phyloP scores from a whole-genome alignment of 129 eudicot genomes.

The Deinandra increscens region DNA sequence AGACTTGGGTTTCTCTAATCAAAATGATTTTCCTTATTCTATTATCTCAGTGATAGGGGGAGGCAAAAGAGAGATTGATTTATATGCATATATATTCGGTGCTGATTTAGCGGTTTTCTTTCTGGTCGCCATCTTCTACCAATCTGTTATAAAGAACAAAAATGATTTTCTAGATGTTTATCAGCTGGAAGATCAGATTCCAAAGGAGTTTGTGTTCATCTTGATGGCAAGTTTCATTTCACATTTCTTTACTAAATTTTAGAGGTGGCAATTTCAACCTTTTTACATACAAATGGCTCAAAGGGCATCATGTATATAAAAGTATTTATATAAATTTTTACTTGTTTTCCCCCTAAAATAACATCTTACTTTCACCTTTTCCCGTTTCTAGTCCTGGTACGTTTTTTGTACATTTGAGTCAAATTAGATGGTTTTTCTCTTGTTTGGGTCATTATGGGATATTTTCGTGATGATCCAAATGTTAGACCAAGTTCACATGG shows the following conservation, averaged over 20 bases:
- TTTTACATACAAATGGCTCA: background rate
- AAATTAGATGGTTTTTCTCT: background rate
- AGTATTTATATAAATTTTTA: background rate
- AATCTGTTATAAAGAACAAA: conserved; percentile 82
- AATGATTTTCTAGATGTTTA: conserved; percentile 91
- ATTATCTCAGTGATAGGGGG: conserved; percentile 90
- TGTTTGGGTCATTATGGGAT: background rate
- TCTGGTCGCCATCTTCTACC: conserved; percentile 90
- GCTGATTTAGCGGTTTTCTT: conserved; percentile 92
- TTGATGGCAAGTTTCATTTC: conserved; percentile 60
- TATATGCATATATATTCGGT: conserved; percentile 92
- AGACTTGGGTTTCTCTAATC: conserved; percentile 43
- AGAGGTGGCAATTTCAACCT: conserved; percentile 11
- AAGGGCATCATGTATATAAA: background rate
- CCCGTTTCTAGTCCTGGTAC: background rate
- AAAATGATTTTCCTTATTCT: conserved; percentile 76
- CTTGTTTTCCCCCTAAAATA: background rate
- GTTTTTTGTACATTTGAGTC: background rate
- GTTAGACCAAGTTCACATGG: background rate
- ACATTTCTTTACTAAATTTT: conserved; percentile 1
- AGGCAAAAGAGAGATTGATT: conserved; percentile 91
- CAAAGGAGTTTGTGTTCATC: conserved; percentile 86
- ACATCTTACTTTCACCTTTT: background rate
- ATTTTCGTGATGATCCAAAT: background rate
- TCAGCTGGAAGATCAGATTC: conserved; percentile 99